Evolutionary conservation across 768 basidiomycete genomes (phyloP).

Genomic region (Termitomyces bulborhizus): DNA sequence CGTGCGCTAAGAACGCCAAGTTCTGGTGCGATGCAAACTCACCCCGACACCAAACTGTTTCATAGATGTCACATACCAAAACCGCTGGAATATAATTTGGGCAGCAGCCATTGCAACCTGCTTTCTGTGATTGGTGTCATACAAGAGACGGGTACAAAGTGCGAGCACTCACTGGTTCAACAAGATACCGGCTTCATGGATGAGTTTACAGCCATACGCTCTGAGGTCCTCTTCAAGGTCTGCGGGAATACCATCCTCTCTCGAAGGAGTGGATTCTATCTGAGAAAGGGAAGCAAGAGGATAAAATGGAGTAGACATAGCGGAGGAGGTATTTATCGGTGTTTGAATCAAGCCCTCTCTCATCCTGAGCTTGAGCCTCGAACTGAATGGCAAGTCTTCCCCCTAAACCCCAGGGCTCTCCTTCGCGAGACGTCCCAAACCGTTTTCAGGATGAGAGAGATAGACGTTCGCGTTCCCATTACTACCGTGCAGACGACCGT

Average conservation of each 20-base stretch:
- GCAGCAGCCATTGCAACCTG: conserved; percentile 97
- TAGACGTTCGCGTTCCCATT: conserved; percentile 19
- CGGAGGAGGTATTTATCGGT: conserved; percentile 5
- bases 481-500: conserved; percentile 3
- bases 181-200: conserved; percentile 90
- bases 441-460: conserved; percentile 23
- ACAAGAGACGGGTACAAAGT: neutral
- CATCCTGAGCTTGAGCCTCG: neutral
- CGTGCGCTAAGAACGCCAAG: conserved; percentile 2
- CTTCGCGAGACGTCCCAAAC: conserved; percentile 10
- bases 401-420: conserved; percentile 25
- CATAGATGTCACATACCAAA: conserved; percentile 95
- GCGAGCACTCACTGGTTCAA: conserved; percentile 68
- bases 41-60: conserved; percentile 93
- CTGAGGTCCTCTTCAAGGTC: conserved; percentile 86
- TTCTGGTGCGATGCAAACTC: conserved; percentile 23
- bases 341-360: conserved; percentile 4
- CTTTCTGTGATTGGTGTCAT: conserved; percentile 46
- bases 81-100: conserved; percentile 92
- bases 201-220: conserved; percentile 88
- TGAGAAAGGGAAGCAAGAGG: conserved; percentile 82
- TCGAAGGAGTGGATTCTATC: conserved; percentile 74
- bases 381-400: conserved; percentile 32
- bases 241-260: conserved; percentile 71
- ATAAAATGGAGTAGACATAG: conserved; percentile 52